A percentile compares a stretch with the other conserved stretches of the same genome.
These are phyloP conservation scores for Cladophialophora immunda DNA, from an alignment of 2,329 filamentous ascomycete genomes.

Conservation along the genomic window DNA sequence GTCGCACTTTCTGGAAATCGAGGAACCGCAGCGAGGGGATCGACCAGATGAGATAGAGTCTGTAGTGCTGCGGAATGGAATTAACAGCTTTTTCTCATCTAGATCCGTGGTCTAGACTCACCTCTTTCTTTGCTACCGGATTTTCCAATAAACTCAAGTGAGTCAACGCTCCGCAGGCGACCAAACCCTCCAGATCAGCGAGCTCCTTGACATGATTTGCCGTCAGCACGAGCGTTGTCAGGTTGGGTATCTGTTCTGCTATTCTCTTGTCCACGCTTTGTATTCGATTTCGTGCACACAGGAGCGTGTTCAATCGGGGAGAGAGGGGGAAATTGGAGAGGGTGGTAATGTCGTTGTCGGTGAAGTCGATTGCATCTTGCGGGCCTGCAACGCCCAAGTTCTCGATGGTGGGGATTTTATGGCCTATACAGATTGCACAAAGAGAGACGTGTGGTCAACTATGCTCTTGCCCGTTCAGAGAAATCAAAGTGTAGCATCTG, in stretches of 20 bases:
- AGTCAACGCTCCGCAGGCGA: constrained; percentile 72
- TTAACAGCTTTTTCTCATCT: constrained; percentile 1
- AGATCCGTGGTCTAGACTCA: constrained; percentile 56
- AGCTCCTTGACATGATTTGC: constrained; percentile 84
- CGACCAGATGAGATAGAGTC: constrained; percentile 88
- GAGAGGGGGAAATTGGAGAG: constrained; percentile 93
- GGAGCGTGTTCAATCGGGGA: constrained; percentile 84
- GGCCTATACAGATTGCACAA: constrained; percentile 72
- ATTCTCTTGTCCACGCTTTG: constrained; percentile 80
- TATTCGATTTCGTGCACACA: constrained; percentile 90
- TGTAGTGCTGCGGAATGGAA: constrained; percentile 74
- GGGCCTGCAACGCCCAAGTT: constrained; percentile 95
- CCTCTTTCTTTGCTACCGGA: constrained; percentile 91
- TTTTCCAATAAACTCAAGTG: constrained; percentile 87
- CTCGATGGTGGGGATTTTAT: constrained; percentile 97
- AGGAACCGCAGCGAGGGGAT: constrained; percentile 87
- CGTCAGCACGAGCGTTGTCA: constrained; percentile 82
- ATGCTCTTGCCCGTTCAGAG: constrained; percentile 65
- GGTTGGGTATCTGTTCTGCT: constrained; percentile 78
- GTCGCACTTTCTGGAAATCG: constrained; percentile 90
- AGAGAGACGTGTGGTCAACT: constrained; percentile 77
- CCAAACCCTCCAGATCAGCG: constrained; percentile 84
- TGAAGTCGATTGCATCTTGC: constrained; percentile 94
- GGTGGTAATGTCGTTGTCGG: constrained; percentile 93
- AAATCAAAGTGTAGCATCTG: constrained; percentile 85